Base-by-base conservation (phyloP, 1,284 basidiomycete species). In the Wolfiporia cocos region DNA sequence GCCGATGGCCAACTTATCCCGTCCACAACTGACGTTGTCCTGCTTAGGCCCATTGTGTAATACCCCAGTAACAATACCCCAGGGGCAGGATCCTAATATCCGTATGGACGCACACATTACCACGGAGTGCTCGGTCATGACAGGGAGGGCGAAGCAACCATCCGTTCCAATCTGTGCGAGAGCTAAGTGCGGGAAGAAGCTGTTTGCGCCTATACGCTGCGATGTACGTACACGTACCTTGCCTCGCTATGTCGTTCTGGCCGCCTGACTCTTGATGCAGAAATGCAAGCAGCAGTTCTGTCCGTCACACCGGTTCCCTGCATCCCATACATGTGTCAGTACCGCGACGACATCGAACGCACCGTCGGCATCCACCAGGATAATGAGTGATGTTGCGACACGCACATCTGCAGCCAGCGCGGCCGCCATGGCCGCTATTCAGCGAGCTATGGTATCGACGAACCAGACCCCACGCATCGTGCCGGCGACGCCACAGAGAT, bases 1-100 rank as follows among this genome's bases (percentile, higher is more conserved):
- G 9, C 9, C 42, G 21, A 22, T 23, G 10, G 33, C 5, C 19
- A 19, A n/a, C n/a, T n/a, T n/a, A n/a, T n/a, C 14, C 14, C 26
- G 18, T 28, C 12, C 28, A 22, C 15, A 9, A 5, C 39, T 15
- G 10, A 17, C 18, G 20, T 10, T 28, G 7, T 17, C 9, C 11
- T 10, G 15, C 5, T 7, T 22, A 84, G 81, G 82, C 52, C 86
- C 86, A 4, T 57, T 89, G 15, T 90, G 86, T 61, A 78, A 77
- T 48, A 71, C 63, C 2, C 83, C 82, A 1, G 75, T 89, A 6
- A 76, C 85, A 10, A 75, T 89, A 44, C 78, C 75, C 21, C 76
- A 71, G 0, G 81, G 81, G 18, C 78, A 86, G 56, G 82, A 90
- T 54, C 84, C 86, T 10, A 89, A 89, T 52, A 61, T 78, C 28